Evolutionary conservation across 2,329 filamentous ascomycete species (phyloP), one percentile per base, ranked within the genome.

Genomic region (Massarina eburnea): DNA sequence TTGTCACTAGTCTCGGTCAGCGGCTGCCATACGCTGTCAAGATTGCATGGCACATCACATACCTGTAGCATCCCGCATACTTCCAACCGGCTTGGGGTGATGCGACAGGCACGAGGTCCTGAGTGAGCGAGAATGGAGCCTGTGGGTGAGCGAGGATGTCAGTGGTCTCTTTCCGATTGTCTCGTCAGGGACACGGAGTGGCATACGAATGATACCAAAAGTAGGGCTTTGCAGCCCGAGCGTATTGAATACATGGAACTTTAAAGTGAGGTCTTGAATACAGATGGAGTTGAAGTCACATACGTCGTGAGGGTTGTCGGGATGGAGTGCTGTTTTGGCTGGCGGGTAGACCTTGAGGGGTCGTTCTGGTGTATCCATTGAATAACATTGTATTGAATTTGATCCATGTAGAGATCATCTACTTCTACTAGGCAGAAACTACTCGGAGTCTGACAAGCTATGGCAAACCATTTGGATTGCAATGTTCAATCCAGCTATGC

Each of bases 21-120:
- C 35, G 27, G 18, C n/a, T 6, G 34, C 35, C 9, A 30, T 33
- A 9, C 14, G 15, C 14, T n/a, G 2, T 18, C 19, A 12, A 22
- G 9, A 17, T 14, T 8, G 17, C 21, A 7, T 17, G 3, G 8
- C 10, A 17, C 7, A n/a, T 32, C 15, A 51, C 56, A 27, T 63
- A 64, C 46, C 52, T 57, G 46, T 60, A 67, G 44, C 64, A 68
- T 35, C 65, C 65, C 22, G 45, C 26, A 38, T 56, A 66, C 4
- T 32, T 41, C 65, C 64, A 68, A 26, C 48, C 43, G 9, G 39
- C 19, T 4, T 40, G 17, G 8, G 50, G 46, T 6, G 45, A 38
- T n/a, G 38, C 39, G 14, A 48, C 42, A 10, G 46, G n/a, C 7
- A 39, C 39, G 20, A 54, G 44, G 17, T 35, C 36, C 29, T 40